A percentile compares a stretch with the other conserved stretches of the same genome.
Conservation (phyloP, 2,329 filamentous ascomycete species). For the Stylonectria norvegica region DNA sequence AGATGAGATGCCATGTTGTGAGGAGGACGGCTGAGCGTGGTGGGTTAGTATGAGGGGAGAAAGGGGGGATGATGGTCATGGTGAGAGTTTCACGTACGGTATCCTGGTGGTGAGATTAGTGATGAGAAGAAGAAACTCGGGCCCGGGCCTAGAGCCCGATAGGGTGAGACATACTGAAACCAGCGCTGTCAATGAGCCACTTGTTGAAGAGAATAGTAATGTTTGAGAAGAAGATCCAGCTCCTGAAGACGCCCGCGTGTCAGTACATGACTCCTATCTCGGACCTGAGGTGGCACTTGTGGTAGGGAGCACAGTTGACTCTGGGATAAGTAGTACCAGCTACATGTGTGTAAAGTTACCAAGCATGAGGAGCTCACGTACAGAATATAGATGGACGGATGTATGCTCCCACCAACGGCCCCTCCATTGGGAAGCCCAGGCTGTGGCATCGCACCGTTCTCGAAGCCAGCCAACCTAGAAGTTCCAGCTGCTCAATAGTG, state of each 20-base stretch:
- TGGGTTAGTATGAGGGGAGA: conserved; percentile 10
- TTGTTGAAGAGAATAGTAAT: conserved; percentile 90
- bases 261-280: no score
- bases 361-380: not conserved
- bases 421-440: no score
- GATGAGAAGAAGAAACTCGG: not conserved
- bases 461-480: no score
- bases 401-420: not conserved
- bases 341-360: no score
- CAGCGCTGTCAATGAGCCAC: conserved; percentile 72
- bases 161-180: conserved; percentile 61
- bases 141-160: not conserved
- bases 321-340: no score
- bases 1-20: conserved; percentile 65
- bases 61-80: not conserved
- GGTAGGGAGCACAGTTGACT: no score
- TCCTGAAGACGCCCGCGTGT: conserved; percentile 37
- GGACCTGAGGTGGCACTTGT: no score
- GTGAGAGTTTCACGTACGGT: conserved; percentile 28
- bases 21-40: conserved; percentile 50
- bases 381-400: not conserved
- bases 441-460: no score
- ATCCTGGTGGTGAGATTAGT: conserved; percentile 22
- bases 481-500: no score
- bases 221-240: conserved; percentile 84